These are phyloP conservation scores for Skeletonema marinoi DNA, from an alignment of 108 stramenopile genomes.

Conservation along the genomic window DNA sequence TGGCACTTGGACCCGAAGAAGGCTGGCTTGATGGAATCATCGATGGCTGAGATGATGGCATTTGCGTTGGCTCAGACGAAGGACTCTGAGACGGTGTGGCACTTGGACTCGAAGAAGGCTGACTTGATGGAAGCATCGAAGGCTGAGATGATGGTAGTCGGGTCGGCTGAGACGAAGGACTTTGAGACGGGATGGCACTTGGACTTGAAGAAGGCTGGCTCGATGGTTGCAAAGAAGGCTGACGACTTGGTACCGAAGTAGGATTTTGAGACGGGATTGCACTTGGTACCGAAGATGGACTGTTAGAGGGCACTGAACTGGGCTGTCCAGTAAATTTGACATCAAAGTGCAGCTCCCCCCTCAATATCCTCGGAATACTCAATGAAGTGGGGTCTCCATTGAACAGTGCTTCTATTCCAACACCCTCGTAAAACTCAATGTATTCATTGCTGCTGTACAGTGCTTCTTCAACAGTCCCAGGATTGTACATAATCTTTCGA, in stretches of 20 bases:
- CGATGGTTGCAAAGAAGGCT: not conserved
- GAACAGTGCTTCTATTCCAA: slow-evolving; percentile 10
- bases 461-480: slow-evolving; percentile 6
- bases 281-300: not conserved
- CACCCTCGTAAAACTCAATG: slow-evolving; percentile 30
- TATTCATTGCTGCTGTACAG: slow-evolving; percentile 10
- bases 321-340: slow-evolving; percentile 8
- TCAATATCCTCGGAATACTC: slow-evolving; percentile 13
- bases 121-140: not conserved
- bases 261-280: not conserved
- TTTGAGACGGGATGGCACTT: not conserved
- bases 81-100: not conserved
- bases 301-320: not conserved
- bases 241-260: not conserved
- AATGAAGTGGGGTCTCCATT: slow-evolving; percentile 1
- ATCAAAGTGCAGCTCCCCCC: slow-evolving; percentile 21
- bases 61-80: not conserved
- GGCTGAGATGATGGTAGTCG: not conserved
- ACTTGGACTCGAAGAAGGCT: not conserved
- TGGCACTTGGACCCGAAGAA: not conserved
- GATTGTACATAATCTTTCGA: slow-evolving; percentile 22
- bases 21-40: not conserved
- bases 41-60: not conserved
- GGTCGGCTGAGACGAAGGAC: not conserved
- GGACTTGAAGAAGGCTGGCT: not conserved